Conservation (phyloP, 2,329 filamentous ascomycete genomes). For the Sclerotinia minor region DNA sequence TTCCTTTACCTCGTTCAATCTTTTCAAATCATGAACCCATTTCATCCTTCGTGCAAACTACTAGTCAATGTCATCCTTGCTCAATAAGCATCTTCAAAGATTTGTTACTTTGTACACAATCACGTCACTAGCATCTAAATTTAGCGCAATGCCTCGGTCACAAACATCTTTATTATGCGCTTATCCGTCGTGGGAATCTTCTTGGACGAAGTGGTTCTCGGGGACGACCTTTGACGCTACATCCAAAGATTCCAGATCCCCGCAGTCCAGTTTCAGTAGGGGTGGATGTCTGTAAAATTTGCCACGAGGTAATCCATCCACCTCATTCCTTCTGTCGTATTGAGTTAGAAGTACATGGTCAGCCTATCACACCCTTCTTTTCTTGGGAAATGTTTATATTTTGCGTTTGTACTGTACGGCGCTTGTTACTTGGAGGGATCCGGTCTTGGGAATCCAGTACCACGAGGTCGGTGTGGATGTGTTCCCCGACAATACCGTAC, state of each 20-base stretch:
- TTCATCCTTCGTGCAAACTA: conserved; percentile 3
- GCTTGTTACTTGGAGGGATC: conserved; percentile 3
- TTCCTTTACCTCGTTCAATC: neutral
- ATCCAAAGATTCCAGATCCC: conserved; percentile 14
- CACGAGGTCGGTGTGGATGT: conserved; percentile 11
- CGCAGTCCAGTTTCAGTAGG: conserved; percentile 2
- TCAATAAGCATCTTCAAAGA: neutral
- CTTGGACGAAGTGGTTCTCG: conserved; percentile 1
- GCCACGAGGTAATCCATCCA: neutral
- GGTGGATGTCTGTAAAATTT: conserved; percentile 1
- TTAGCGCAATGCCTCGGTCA: conserved; percentile 9
- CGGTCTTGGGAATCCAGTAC: conserved; percentile 1
- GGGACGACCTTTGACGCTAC: conserved; percentile 10
- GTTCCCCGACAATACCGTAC: neutral
- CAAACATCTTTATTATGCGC: conserved; percentile 14
- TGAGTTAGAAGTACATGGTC: neutral
- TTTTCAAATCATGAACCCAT: neutral
- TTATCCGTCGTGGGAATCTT: conserved; percentile 13
- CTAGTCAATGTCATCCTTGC: conserved; percentile 17
- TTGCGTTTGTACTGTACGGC: neutral
- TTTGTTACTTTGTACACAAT: neutral
- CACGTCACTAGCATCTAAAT: conserved; percentile 20
- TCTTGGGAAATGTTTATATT: neutral
- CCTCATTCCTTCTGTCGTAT: conserved; percentile 3
- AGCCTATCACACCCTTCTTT: neutral